Conservation (phyloP, 164 flowering plant species). For the Echeveria elegans region DNA sequence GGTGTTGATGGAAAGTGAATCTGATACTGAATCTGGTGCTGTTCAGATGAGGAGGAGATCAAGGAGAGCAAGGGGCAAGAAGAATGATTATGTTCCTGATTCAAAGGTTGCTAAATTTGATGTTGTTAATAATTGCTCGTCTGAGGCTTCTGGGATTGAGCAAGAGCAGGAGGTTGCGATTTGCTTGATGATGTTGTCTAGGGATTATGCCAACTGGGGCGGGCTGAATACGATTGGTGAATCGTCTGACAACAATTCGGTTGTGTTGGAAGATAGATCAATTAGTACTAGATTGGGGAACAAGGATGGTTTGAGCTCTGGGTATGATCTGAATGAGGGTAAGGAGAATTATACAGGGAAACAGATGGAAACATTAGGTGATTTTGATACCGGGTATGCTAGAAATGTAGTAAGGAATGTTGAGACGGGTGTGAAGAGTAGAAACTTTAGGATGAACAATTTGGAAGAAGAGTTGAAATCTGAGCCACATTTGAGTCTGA, state of each 20-base stretch:
- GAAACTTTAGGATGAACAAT: background rate
- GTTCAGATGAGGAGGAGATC: background rate
- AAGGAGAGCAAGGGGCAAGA: background rate
- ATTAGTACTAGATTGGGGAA: background rate
- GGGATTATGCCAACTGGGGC: background rate
- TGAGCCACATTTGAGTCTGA: background rate
- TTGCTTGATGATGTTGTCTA: background rate
- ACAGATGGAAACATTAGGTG: background rate
- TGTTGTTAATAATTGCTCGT: background rate
- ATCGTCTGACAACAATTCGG: constrained; percentile 19
- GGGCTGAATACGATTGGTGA: constrained; percentile 48
- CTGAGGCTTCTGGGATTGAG: background rate
- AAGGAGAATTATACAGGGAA: background rate
- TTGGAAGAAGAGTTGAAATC: background rate
- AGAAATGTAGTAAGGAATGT: background rate
- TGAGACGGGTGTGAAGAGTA: background rate
- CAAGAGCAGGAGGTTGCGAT: background rate
- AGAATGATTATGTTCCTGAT: background rate
- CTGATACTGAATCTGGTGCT: background rate
- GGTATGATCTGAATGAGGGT: background rate
- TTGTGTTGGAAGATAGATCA: background rate
- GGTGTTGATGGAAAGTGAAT: background rate
- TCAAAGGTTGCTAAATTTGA: background rate
- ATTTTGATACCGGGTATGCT: background rate
- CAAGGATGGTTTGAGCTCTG: constrained; percentile 29